Percentiles rank a stretch among this genome's conserved stretches.
These are phyloP conservation scores for Salix suchowensis DNA, from an alignment of 345 rosid species.

Conservation along the genomic window DNA sequence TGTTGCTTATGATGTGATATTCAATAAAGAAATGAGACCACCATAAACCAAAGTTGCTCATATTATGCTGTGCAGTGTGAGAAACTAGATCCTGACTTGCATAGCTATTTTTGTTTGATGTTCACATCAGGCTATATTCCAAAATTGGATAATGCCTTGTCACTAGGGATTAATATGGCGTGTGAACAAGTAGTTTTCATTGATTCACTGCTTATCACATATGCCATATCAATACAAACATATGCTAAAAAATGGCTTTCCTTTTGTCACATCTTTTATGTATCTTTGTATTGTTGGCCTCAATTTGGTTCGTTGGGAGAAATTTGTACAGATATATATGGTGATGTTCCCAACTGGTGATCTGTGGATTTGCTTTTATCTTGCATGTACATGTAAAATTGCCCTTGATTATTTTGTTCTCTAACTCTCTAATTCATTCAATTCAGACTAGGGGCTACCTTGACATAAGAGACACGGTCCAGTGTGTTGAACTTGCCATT, in stretches of 20 bases:
- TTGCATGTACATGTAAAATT: neutral
- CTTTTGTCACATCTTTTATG: too few species aligned
- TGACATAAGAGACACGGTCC: slow-evolving; percentile 94
- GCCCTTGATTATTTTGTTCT: neutral
- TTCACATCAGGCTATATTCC: neutral
- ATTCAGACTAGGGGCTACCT: slow-evolving; percentile 96
- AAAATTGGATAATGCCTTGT: neutral
- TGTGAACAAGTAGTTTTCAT: neutral
- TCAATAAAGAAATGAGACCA: neutral
- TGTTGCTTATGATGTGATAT: neutral
- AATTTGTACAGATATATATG: neutral
- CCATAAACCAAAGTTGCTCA: neutral
- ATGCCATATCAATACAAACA: neutral
- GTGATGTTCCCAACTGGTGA: neutral
- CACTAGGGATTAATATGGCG: neutral
- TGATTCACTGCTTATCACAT: neutral
- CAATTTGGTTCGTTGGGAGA: neutral
- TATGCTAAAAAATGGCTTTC: neutral
- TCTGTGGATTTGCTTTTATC: neutral
- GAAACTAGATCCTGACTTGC: neutral
- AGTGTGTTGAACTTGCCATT: slow-evolving; percentile 88
- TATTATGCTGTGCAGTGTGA: neutral
- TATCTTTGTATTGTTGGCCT: neutral
- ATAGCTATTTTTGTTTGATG: neutral
- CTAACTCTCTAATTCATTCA: neutral